These are phyloP conservation scores for Dactylonectria estremocensis DNA, from an alignment of 2,329 filamentous ascomycete species.

Conservation along the genomic window DNA sequence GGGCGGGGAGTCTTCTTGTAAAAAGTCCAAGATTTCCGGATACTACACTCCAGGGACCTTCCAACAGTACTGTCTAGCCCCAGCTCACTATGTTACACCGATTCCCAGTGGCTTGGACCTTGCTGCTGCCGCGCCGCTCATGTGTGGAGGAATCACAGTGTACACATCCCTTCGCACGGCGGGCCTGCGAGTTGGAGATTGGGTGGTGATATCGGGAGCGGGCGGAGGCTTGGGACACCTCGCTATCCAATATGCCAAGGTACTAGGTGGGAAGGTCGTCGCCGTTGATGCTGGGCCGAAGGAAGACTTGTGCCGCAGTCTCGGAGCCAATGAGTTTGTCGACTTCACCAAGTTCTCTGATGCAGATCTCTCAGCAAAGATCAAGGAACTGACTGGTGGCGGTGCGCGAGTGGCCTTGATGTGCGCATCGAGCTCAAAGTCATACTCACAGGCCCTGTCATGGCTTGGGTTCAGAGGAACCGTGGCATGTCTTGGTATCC, in stretches of 20 bases:
- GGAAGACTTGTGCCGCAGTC: slow-evolving; percentile 41
- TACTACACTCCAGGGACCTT: slow-evolving; percentile 30
- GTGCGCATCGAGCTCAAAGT: slow-evolving; percentile 41
- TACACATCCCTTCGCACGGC: slow-evolving; percentile 23
- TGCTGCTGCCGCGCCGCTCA: slow-evolving; percentile 21
- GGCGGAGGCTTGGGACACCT: slow-evolving; percentile 51
- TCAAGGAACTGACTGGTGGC: slow-evolving; percentile 37
- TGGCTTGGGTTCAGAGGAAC: slow-evolving; percentile 48
- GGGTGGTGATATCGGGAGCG: slow-evolving; percentile 49
- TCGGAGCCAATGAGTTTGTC: slow-evolving; percentile 39
- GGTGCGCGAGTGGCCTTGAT: slow-evolving; percentile 39
- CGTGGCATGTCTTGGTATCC: slow-evolving; percentile 47
- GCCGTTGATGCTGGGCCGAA: slow-evolving; percentile 48
- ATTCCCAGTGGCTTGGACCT: slow-evolving; percentile 24
- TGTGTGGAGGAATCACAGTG: slow-evolving; percentile 30
- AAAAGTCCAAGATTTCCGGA: slow-evolving; percentile 22
- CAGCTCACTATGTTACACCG: slow-evolving; percentile 22
- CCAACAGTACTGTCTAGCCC: slow-evolving; percentile 26
- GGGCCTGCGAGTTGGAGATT: slow-evolving; percentile 42
- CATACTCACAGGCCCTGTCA: slow-evolving; percentile 42
- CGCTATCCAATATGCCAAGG: slow-evolving; percentile 50
- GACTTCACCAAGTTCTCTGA: slow-evolving; percentile 18
- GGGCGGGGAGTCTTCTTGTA: slow-evolving; percentile 30
- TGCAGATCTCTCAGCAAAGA: slow-evolving; percentile 20
- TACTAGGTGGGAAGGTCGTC: slow-evolving; percentile 48